phyloP scores from a whole-genome alignment of 2,329 filamentous ascomycete genomes.

The Lachnellula arida region DNA sequence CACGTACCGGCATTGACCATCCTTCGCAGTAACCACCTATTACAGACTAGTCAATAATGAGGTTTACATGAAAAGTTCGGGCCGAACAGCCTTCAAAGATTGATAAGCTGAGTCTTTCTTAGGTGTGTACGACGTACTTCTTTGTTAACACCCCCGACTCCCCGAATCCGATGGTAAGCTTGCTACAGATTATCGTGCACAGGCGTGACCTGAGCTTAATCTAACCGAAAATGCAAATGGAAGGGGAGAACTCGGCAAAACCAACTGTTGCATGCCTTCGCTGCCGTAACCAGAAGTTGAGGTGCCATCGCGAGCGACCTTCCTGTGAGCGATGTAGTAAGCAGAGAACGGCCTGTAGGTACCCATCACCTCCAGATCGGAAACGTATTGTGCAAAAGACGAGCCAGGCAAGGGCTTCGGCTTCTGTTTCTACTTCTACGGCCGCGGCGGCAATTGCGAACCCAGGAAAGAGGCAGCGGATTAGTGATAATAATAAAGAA shows the following conservation, averaged over 20 bases:
- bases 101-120: neutral
- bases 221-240: neutral
- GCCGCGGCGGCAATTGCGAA: neutral
- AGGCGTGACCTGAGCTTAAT: neutral
- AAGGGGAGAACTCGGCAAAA: neutral
- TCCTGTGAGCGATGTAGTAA: neutral
- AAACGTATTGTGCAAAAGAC: neutral
- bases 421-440: neutral
- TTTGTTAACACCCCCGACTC: neutral
- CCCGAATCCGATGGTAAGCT: neutral
- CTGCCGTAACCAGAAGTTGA: neutral
- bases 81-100: neutral
- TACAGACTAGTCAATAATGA: no score
- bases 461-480: neutral
- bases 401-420: neutral
- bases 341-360: neutral
- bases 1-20: no score
- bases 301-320: neutral
- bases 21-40: no score
- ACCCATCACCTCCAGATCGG: neutral
- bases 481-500: neutral
- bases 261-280: neutral
- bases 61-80: neutral
- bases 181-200: no score
- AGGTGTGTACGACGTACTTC: neutral